A percentile compares a stretch with the other conserved stretches of the same genome.
These are phyloP conservation scores for Pythium oligandrum DNA, from an alignment of 352 stramenopile genomes.

Conservation along the genomic window DNA sequence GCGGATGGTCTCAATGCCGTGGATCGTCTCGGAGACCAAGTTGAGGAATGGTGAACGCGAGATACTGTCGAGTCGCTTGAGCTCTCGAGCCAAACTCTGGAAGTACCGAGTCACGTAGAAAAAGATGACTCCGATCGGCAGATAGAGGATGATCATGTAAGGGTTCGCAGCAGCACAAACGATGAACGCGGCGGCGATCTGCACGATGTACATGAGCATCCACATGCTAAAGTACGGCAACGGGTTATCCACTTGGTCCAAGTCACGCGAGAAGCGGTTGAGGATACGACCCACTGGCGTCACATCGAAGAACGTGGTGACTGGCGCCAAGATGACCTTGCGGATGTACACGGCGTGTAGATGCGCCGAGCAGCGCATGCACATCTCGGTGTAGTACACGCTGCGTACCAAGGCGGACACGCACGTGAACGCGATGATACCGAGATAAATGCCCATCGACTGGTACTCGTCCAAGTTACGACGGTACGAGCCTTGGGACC, in stretches of 20 bases:
- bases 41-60: slow-evolving; percentile 80
- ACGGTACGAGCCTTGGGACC: no score
- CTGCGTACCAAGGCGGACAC: background rate
- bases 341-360: slow-evolving; percentile 3
- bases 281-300: no score
- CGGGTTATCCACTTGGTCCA: slow-evolving; percentile 16
- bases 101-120: slow-evolving; percentile 58
- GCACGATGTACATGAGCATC: slow-evolving; percentile 2
- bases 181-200: slow-evolving; percentile 7
- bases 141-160: slow-evolving; percentile 20
- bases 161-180: slow-evolving; percentile 36
- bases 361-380: slow-evolving; percentile 1
- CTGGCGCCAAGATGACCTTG: slow-evolving; percentile 12
- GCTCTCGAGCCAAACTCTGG: slow-evolving; percentile 47
- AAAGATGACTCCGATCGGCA: slow-evolving; percentile 19
- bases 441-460: background rate
- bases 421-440: background rate
- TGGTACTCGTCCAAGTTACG: background rate
- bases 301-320: no score
- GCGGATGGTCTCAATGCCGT: slow-evolving; percentile 87
- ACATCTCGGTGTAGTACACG: slow-evolving; percentile 2
- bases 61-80: slow-evolving; percentile 91
- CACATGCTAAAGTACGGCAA: slow-evolving; percentile 13
- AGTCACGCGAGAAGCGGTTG: no score
- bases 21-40: no score